phyloP scores from a whole-genome alignment of 768 basidiomycete genomes.

The Tylopilus subfusipes region DNA sequence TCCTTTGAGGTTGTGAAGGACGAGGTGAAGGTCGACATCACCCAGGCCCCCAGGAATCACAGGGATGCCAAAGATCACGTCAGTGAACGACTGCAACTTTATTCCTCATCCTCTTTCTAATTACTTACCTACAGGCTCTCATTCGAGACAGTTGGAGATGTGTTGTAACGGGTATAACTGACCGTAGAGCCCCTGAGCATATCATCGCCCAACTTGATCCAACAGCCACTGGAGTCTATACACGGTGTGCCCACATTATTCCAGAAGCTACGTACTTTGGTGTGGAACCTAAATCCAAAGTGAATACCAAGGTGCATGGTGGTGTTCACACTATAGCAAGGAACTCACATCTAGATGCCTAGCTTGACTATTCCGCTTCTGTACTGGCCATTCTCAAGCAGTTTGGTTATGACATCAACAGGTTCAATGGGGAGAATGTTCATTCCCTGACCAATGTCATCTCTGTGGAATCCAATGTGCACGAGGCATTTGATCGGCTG shows the following conservation, averaged over 20 bases:
- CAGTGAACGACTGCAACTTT: not conserved
- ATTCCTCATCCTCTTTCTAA: not conserved
- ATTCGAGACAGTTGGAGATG: constrained; percentile 36
- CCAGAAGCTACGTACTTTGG: constrained; percentile 2
- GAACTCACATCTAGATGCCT: not conserved
- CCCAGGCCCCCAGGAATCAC: not conserved
- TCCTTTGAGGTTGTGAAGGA: constrained; percentile 13
- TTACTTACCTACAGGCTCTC: constrained; percentile 28
- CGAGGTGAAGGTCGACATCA: not conserved
- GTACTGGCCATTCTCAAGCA: constrained; percentile 1
- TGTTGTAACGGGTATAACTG: constrained; percentile 29
- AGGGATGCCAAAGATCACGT: constrained; percentile 1
- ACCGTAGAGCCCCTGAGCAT: not conserved
- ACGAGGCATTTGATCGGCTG: constrained; percentile 1
- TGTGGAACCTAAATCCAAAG: not conserved
- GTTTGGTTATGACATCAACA: constrained; percentile 1
- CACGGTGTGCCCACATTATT: constrained; percentile 3
- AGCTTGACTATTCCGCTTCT: constrained; percentile 3
- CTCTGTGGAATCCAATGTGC: not conserved
- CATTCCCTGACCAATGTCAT: constrained; percentile 11
- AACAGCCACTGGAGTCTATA: not conserved
- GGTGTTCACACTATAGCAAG: not conserved
- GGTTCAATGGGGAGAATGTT: not conserved
- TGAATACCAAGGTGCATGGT: not conserved
- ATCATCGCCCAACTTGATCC: not conserved